Base-by-base conservation (phyloP, 768 basidiomycete species). In the Lactifluus pinguis region DNA sequence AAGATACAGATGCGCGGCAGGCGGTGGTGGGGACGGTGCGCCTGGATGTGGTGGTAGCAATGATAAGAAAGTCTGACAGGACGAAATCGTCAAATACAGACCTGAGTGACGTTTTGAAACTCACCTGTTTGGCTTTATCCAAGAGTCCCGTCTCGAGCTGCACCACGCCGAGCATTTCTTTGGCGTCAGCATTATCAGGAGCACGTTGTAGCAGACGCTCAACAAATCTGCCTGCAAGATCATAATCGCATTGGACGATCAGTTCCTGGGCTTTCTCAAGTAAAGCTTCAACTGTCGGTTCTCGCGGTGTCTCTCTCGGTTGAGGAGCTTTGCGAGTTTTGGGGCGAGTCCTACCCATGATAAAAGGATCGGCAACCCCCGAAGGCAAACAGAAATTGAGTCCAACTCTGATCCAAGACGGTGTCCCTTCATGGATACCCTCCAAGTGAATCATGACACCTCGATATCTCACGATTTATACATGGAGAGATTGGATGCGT, bases 1-100 rank as follows among this genome's bases (percentile, higher is more conserved):
- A 25, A 97, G 86, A 72, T 95, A 94, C 0, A 95, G 78, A 74
- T 94, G 82, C 11, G 89, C 90, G 36, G 91, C 89, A 8, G 90
- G 81, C 0, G 83, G 78, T 1, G 90, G 82, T 45, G 80, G 73
- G 17, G 78, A 71, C 39, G 85, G 80, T 17, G 84, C 82, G 70
- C 79, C 75, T 47, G 80, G 75, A 71, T 81, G 73, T 59, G 87
- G 84, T 55, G 87, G 84, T 49, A 88, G 66, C 14, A 80, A 70
- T 38, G 73, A 85, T 63, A 57, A 70, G 71, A 92, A 89, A 21
- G 83, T 81, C 89, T 91, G 53, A 25, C n/a, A 44, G 39, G 32
- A 44, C 32, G 15, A 41, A n/a, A 38, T 21, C 14, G 29, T 25
- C 17, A n/a, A 38, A 53, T 17, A 36, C 45, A 58, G 15, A 48